These are phyloP conservation scores for Geotrichum reessii DNA, from an alignment of 1,139 yeast species.

Conservation along the genomic window DNA sequence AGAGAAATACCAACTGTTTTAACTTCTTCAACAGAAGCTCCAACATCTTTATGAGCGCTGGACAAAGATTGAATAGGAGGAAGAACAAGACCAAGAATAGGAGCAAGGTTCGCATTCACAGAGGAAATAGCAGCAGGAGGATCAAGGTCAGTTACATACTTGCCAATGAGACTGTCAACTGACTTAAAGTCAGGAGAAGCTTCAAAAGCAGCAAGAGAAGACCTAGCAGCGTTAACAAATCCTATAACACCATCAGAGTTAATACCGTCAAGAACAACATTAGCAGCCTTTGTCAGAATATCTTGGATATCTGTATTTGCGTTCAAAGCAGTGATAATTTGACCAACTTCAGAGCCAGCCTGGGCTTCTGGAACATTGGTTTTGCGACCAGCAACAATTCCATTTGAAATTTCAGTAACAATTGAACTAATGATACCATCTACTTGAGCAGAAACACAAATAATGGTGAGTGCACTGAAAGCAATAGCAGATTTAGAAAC, in stretches of 20 bases:
- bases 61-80: constrained; percentile 19
- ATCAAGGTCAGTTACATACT: constrained; percentile 17
- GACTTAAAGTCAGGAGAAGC: constrained; percentile 18
- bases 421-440: constrained; percentile 18
- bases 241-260: constrained; percentile 19
- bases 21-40: constrained; percentile 18
- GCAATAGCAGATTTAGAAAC: constrained; percentile 19
- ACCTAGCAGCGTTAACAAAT: constrained; percentile 17
- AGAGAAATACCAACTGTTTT: constrained; percentile 13
- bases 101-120: constrained; percentile 17
- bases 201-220: constrained; percentile 20
- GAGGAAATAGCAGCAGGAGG: constrained; percentile 19
- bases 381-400: constrained; percentile 20
- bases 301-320: constrained; percentile 17
- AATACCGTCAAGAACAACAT: constrained; percentile 19
- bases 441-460: constrained; percentile 20
- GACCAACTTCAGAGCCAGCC: constrained; percentile 22
- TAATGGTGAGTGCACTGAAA: constrained; percentile 18
- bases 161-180: constrained; percentile 14
- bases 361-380: constrained; percentile 15
- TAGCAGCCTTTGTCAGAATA: constrained; percentile 18
- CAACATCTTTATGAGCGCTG: constrained; percentile 17
- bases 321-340: constrained; percentile 19
- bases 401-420: constrained; percentile 18
- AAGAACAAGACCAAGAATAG: constrained; percentile 16